Conservation (phyloP, 2,329 filamentous ascomycete species). For the Fusarium fujikuroi region DNA sequence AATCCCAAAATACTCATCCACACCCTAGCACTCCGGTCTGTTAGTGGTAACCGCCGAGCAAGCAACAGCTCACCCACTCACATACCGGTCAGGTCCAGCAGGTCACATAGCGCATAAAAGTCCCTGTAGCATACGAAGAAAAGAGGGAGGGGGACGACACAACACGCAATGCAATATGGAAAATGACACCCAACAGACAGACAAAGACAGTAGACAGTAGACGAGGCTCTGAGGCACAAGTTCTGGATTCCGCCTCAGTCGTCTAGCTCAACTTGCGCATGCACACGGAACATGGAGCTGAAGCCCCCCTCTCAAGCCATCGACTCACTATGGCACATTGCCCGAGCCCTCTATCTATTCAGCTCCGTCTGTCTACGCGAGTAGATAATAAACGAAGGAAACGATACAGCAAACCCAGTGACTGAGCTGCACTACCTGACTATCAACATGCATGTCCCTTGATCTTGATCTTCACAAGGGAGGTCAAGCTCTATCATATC, state of each 20-base stretch:
- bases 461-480: neutral
- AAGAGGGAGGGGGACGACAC: neutral
- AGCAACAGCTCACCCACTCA: neutral
- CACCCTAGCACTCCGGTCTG: neutral
- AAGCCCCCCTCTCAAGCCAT: constrained; percentile 29
- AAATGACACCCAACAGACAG: constrained; percentile 7
- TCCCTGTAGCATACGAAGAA: neutral
- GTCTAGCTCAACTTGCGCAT: constrained; percentile 20
- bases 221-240: constrained; percentile 15
- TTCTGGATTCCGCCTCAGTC: constrained; percentile 26
- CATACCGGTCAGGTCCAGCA: neutral
- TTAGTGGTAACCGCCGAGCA: constrained; percentile 11
- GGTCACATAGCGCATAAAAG: neutral
- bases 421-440: neutral
- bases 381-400: neutral
- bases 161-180: neutral
- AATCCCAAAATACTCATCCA: neutral
- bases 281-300: constrained; percentile 24
- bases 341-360: constrained; percentile 5
- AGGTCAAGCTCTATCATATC: neutral
- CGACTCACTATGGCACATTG: neutral
- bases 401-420: neutral
- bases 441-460: neutral
- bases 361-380: constrained; percentile 17
- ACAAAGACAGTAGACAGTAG: neutral